These are phyloP conservation scores for Trypanosoma lewisi DNA, from an alignment of 208 protist species.

Conservation along the genomic window DNA sequence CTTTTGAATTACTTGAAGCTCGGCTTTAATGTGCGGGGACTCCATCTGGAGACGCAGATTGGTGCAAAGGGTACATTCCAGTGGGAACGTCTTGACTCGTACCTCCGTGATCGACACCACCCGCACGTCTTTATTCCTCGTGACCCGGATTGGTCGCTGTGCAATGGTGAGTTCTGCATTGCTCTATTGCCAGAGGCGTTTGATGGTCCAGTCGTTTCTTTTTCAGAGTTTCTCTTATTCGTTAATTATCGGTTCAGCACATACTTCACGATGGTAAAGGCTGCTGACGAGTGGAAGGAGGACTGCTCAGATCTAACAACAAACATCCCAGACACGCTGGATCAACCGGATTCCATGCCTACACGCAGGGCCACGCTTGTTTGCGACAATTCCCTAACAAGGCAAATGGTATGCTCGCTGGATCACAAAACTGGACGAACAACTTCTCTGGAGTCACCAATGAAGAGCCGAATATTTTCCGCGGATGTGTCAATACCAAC, in stretches of 20 bases:
- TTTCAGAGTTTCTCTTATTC: constrained; percentile 63
- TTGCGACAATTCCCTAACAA: constrained; percentile 39
- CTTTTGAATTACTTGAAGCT: constrained; percentile 77
- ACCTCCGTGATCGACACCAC: constrained; percentile 48
- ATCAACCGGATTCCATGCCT: constrained; percentile 25
- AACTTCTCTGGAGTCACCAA: constrained; percentile 39
- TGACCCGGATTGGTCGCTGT: constrained; percentile 32
- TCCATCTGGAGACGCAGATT: constrained; percentile 67
- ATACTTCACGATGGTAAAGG: constrained; percentile 42
- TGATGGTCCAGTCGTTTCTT: constrained; percentile 40
- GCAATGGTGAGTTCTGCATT: constrained; percentile 58
- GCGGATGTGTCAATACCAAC: constrained; percentile 58
- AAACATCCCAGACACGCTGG: constrained; percentile 31
- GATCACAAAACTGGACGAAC: constrained; percentile 63
- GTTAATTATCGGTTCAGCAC: constrained; percentile 67
- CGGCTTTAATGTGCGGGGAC: constrained; percentile 43
- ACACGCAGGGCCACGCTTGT: constrained; percentile 52
- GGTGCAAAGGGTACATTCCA: constrained; percentile 55
- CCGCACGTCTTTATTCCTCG: constrained; percentile 46
- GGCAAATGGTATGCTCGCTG: constrained; percentile 46
- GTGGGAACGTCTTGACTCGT: constrained; percentile 78
- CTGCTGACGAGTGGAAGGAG: constrained; percentile 39
- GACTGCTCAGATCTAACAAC: constrained; percentile 28
- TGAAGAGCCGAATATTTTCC: constrained; percentile 58
- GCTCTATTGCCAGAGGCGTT: constrained; percentile 63